Percentiles rank a stretch among this genome's conserved stretches.
Evolutionary conservation across 176 grass and related monocot species (phyloP).

Genomic region (Olyra latifolia): DNA sequence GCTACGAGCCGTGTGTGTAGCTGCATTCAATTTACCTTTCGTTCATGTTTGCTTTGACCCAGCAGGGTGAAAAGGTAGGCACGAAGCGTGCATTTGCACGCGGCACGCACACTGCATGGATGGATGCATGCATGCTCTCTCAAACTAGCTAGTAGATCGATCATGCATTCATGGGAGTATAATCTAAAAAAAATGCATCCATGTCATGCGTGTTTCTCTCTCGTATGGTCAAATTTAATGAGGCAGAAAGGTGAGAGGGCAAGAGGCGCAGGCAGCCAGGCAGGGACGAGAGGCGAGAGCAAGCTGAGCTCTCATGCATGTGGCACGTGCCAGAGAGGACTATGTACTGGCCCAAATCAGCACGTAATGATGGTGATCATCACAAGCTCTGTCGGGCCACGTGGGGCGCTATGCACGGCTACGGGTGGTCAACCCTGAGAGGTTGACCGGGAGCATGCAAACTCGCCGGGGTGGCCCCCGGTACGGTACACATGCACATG

Average conservation of each 20-base stretch:
- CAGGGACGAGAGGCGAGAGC: neutral
- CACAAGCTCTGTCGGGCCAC: constrained; percentile 39
- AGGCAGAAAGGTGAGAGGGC: constrained; percentile 7
- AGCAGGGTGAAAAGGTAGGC: neutral
- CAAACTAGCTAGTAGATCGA: neutral
- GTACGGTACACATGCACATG: neutral
- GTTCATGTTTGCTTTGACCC: neutral
- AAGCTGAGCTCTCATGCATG: neutral
- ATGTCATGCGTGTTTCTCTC: neutral
- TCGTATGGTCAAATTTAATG: constrained; percentile 24
- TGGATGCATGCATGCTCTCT: neutral
- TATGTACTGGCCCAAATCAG: constrained; percentile 42
- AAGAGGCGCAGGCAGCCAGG: neutral
- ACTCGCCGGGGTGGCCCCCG: neutral
- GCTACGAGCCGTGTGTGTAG: too few relatives aligned
- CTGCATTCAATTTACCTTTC: too few relatives aligned
- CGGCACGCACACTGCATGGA: neutral
- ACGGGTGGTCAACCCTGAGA: constrained; percentile 30
- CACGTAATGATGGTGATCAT: constrained; percentile 63
- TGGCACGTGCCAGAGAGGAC: constrained; percentile 42
- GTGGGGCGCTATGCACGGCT: neutral
- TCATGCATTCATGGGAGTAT: neutral
- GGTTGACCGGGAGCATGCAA: constrained; percentile 36
- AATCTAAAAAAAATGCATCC: too few relatives aligned
- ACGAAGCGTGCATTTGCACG: neutral